Conservation (phyloP, 495 filamentous ascomycete genomes). For the Amphirosellinia nigrospora region DNA sequence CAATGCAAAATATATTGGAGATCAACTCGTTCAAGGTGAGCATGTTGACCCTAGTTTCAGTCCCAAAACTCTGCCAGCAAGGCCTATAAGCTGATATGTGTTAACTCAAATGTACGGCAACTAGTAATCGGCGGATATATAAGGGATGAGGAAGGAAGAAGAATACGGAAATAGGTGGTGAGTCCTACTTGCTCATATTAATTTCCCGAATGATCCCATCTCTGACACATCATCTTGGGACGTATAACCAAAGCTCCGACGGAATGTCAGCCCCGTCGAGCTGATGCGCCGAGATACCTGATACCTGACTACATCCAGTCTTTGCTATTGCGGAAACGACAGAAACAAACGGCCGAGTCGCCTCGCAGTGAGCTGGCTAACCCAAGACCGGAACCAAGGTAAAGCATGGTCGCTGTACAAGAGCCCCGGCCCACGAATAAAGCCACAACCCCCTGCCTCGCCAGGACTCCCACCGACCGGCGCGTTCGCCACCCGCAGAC, state of each 20-base stretch:
- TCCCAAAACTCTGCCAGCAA: neutral
- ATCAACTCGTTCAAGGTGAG: constrained; percentile 8
- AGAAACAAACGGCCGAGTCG: neutral
- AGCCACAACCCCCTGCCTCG: neutral
- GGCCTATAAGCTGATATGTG: neutral
- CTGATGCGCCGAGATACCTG: neutral
- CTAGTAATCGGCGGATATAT: neutral
- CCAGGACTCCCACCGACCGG: neutral
- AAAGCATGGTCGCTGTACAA: neutral
- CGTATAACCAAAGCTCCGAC: neutral
- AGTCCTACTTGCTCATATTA: neutral
- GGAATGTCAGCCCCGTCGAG: neutral
- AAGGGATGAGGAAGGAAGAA: neutral
- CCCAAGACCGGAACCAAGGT: neutral
- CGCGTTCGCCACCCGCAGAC: neutral
- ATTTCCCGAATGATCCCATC: neutral
- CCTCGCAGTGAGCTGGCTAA: neutral
- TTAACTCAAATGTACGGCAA: neutral
- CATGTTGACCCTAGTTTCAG: neutral
- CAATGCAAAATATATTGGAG: neutral
- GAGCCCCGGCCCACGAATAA: neutral
- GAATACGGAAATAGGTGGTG: constrained; percentile 1
- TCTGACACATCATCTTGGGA: neutral
- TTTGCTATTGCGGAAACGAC: neutral
- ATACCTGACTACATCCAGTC: neutral